Evolutionary conservation across 2,329 filamentous ascomycete genomes (phyloP), one percentile per base, ranked within the genome.

Genomic region (Ophiognomonia clavigignenti-juglandacearum): DNA sequence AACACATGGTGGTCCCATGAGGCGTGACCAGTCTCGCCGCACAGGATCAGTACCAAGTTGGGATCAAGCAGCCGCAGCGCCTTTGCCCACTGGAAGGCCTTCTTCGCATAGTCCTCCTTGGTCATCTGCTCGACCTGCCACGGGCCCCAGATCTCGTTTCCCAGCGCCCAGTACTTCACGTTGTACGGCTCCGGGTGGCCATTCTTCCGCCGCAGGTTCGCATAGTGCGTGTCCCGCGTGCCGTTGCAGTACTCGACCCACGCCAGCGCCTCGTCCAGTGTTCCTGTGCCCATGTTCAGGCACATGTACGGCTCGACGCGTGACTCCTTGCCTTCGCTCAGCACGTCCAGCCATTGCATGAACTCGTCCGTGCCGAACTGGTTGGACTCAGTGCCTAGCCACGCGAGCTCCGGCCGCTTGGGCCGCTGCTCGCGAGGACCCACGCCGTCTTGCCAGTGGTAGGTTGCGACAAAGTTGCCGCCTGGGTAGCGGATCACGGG

Each of bases 221-320:
- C 88, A 62, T 89, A 93, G 71, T 92, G 78, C 9, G 85, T 91
- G 64, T 91, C 78, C 46, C 75, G 73, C n/a, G 76, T 79, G 3
- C 82, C 83, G 67, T 93, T 93, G 72, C 88, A 93, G 70, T 93
- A 93, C 61, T 93, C 88, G 18, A 93, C 72, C 88, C 88, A 93
- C 10, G 75, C 86, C 26, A 92, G 73, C 2, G 72, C 77, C 64
- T 72, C 69, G 50, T 71, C 64, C 4, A 70, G 65, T 32, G 72
- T 82, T 52, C 85, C 87, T 3, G 88, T 93, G 47, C 87, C 88
- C 64, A 93, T 84, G 69, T 93, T 93, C 48, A 93, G 70, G 53
- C 80, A 84, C 34, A 93, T 73, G 62, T 90, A 93, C 4, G 88
- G 88, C 69, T 91, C 85, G 0, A 86, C 85, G 19, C 78, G 76